Evolutionary conservation across 1,284 basidiomycete species (phyloP).

Genomic region (Lentinus polychrous): DNA sequence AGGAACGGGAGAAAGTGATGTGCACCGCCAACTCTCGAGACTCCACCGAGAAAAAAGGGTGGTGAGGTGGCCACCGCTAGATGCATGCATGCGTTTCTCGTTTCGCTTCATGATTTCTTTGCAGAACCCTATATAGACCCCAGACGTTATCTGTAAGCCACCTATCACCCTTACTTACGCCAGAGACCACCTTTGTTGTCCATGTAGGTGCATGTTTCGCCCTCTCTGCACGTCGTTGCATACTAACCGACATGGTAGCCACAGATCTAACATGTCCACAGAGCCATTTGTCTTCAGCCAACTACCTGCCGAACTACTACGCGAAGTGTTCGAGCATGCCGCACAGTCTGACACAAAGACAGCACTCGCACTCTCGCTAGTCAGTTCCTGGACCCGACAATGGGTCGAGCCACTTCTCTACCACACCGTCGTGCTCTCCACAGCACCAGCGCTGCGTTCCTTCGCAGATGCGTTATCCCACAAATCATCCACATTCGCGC

Average conservation of each 20-base stretch:
- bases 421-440: slow-evolving; percentile 31
- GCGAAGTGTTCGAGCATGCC: slow-evolving; percentile 30
- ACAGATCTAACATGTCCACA: background rate
- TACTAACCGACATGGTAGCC: background rate
- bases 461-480: slow-evolving; percentile 26
- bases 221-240: background rate
- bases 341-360: slow-evolving; percentile 22
- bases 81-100: too few species aligned
- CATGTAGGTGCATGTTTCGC: background rate
- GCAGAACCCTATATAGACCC: too few species aligned
- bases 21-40: too few species aligned
- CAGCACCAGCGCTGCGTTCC: slow-evolving; percentile 24
- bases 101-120: too few species aligned
- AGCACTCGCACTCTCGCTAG: slow-evolving; percentile 28
- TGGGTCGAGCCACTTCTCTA: slow-evolving; percentile 33
- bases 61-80: too few species aligned
- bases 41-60: too few species aligned
- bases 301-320: slow-evolving; percentile 31
- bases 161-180: too few species aligned
- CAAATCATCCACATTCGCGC: slow-evolving; percentile 21
- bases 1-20: too few species aligned
- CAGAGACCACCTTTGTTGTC: background rate
- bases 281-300: slow-evolving; percentile 20
- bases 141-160: too few species aligned
- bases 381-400: slow-evolving; percentile 26